These are phyloP conservation scores for Skeletonema grethae DNA, from an alignment of 108 stramenopile species.

Conservation along the genomic window DNA sequence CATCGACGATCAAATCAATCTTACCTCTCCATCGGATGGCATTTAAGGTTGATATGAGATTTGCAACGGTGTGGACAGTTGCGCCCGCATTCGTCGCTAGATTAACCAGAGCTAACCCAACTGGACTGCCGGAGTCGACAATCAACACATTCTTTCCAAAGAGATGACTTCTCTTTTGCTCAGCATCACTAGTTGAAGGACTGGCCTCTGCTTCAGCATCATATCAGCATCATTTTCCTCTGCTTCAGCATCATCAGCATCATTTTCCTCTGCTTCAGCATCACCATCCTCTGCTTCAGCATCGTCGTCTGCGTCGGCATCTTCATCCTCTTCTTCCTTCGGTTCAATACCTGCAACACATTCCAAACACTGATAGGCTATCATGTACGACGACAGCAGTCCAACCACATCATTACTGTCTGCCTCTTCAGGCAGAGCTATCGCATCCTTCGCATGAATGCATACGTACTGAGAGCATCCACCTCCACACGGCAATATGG, in stretches of 20 bases:
- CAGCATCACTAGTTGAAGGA: no score
- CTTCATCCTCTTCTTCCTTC: no score
- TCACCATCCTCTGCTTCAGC: no score
- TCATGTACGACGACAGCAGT: slow-evolving; percentile 70
- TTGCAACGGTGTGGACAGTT: slow-evolving; percentile 30
- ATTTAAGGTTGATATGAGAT: background rate
- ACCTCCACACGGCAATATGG: slow-evolving; percentile 56
- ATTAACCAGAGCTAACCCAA: slow-evolving; percentile 68
- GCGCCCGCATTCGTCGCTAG: slow-evolving; percentile 59
- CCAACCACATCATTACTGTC: slow-evolving; percentile 49
- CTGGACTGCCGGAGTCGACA: slow-evolving; percentile 56
- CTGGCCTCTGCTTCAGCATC: no score
- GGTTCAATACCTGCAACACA: background rate
- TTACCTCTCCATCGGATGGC: background rate
- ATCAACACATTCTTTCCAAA: slow-evolving; percentile 64
- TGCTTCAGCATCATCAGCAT: background rate
- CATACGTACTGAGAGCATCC: slow-evolving; percentile 69
- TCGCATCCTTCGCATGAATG: slow-evolving; percentile 36
- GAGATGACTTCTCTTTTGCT: slow-evolving; percentile 35
- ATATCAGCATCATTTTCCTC: background rate
- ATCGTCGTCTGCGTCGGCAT: no score
- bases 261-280: background rate
- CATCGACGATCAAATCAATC: background rate
- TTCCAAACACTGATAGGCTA: slow-evolving; percentile 63
- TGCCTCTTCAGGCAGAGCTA: slow-evolving; percentile 58